These are phyloP conservation scores for Raffaelea albimanens DNA, from an alignment of 2,329 filamentous ascomycete species.

Conservation along the genomic window DNA sequence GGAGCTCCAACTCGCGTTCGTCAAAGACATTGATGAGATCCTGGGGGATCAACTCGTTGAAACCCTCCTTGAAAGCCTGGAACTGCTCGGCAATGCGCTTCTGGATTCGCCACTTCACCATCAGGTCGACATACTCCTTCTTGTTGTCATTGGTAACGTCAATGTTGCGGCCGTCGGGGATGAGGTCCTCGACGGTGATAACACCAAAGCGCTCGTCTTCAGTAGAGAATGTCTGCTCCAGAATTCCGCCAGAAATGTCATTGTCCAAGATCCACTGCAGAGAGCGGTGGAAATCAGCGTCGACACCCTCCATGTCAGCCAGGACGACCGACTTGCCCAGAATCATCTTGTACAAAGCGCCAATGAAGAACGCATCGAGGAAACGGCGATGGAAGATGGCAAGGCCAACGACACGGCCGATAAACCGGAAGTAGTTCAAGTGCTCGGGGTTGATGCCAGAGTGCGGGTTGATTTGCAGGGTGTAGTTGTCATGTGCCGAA, in stretches of 20 bases:
- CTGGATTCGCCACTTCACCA: constrained; percentile 98
- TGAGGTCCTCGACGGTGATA: constrained; percentile 86
- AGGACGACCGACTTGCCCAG: constrained; percentile 84
- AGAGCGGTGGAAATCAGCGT: constrained; percentile 94
- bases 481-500: constrained; percentile 99
- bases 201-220: constrained; percentile 97
- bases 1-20: constrained; percentile 88
- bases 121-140: constrained; percentile 95
- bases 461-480: constrained; percentile 97
- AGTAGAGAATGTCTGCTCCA: constrained; percentile 93
- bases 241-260: constrained; percentile 81
- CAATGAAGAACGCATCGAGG: constrained; percentile 97
- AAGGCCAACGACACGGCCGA: constrained; percentile 89
- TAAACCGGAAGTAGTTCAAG: constrained; percentile 99
- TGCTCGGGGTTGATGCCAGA: constrained; percentile 99
- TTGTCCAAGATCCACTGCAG: constrained; percentile 98
- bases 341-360: constrained; percentile 99
- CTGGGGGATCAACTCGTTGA: constrained; percentile 93
- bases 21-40: constrained; percentile 98
- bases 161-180: constrained; percentile 80
- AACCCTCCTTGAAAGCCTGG: constrained; percentile 92
- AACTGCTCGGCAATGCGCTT: constrained; percentile 98
- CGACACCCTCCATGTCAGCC: constrained; percentile 97
- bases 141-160: constrained; percentile 98
- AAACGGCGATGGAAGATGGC: constrained; percentile 98